Conservation (phyloP, 2,329 filamentous ascomycete species). For the Falciphora oryzae region DNA sequence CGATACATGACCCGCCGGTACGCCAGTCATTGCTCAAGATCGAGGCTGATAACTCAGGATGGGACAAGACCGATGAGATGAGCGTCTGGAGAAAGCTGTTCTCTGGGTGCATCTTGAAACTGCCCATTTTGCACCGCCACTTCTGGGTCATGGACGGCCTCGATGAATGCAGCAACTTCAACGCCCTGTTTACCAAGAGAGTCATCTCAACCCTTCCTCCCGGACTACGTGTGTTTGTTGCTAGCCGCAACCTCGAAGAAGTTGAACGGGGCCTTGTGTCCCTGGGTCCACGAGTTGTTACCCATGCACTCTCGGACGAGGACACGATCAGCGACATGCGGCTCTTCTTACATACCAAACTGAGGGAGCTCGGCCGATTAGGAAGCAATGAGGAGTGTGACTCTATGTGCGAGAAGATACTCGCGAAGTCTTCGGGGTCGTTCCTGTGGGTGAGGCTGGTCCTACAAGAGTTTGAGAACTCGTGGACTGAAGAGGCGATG, state of each 20-base stretch:
- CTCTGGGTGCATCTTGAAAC: conserved; percentile 19
- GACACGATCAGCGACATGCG: conserved; percentile 23
- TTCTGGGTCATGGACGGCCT: conserved; percentile 26
- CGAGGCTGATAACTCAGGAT: background rate
- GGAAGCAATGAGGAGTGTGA: conserved; percentile 15
- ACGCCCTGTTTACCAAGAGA: conserved; percentile 15
- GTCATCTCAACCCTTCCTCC: conserved; percentile 14
- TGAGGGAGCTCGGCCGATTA: conserved; percentile 15
- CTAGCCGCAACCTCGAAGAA: conserved; percentile 22
- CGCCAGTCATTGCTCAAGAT: background rate
- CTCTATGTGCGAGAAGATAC: conserved; percentile 21
- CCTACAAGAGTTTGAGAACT: conserved; percentile 23
- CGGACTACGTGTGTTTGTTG: conserved; percentile 22
- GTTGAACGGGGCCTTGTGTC: conserved; percentile 20
- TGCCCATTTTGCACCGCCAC: conserved; percentile 16
- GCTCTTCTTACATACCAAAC: conserved; percentile 17
- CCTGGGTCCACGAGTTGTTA: conserved; percentile 15
- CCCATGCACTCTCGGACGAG: conserved; percentile 13
- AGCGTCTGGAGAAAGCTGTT: background rate
- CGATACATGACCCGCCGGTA: background rate
- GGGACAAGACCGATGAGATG: background rate
- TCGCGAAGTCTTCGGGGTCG: conserved; percentile 24
- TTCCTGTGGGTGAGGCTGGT: conserved; percentile 27
- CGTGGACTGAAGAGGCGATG: conserved; percentile 24
- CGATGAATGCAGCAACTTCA: conserved; percentile 23